Evolutionary conservation across 306 rosid species (phyloP), one percentile per base, ranked within the genome.

Genomic region (Vigna trinervia): DNA sequence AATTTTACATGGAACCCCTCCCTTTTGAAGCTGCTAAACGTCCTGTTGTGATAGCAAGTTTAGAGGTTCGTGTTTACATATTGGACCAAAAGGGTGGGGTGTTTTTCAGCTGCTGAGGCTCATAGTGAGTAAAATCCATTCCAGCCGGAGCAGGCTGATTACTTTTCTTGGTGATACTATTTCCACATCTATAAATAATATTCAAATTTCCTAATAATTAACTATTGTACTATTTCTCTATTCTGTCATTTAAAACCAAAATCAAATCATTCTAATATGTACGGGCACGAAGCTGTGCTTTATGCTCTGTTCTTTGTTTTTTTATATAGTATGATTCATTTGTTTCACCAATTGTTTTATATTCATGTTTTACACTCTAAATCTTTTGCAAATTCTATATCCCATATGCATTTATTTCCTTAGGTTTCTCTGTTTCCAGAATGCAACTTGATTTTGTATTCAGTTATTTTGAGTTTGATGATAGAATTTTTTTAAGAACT

Each of bases 1-100:
- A 73, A 62, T 61, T 60, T 60, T 34, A 41, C 14, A 7, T 30
- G n/a, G 73, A 61, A 48, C 50, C 39, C 73, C 47, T 71, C 58
- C 36, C 50, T 36, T 41, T 23, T 41, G 47, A 78, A 77, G 79
- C 73, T 38, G 67, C 63, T 59, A 69, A 22, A 19, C 43, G 5
- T 43, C 80, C 14, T 19, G n/a, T 56, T 74, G 53, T 80, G 73
- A 58, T 62, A 54, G 39, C 12, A 80, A 6, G 46, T 64, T 28
- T 34, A 52, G 71, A 36, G 76, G 69, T 76, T 53, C 79, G 12
- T 65, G 70, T 78, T 66, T 60, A 63, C 71, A 20, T 41, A 63
- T 59, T 51, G 53, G 57, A 71, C 26, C 50, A 43, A 12, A 59
- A 60, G 23, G 67, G 28, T 32, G 34, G 39, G 48, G 82, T 54